These are phyloP conservation scores for Allomyces arbusculus DNA, from an alignment of 192 early-diverging fungal genomes.

Conservation along the genomic window DNA sequence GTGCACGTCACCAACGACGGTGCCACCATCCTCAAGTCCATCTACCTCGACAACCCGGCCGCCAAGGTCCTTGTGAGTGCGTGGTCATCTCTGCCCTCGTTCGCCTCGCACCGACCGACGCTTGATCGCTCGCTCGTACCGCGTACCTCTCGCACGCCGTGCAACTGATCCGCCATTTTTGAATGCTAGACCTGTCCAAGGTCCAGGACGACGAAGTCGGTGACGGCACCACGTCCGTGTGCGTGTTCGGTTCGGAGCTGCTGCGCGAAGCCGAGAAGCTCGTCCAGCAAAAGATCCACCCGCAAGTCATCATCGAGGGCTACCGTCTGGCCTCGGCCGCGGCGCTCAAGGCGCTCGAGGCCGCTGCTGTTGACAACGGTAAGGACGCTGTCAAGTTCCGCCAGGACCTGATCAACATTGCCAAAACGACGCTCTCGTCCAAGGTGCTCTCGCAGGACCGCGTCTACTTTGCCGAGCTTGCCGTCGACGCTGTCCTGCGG, in stretches of 20 bases:
- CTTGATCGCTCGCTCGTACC: too few species aligned
- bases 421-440: slow-evolving; percentile 85
- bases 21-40: slow-evolving; percentile 95
- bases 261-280: slow-evolving; percentile 82
- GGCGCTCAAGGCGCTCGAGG: slow-evolving; percentile 68
- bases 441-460: slow-evolving; percentile 93
- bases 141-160: too few species aligned
- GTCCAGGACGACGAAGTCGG: slow-evolving; percentile 99
- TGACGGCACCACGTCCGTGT: slow-evolving; percentile 98
- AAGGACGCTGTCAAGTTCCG: slow-evolving; percentile 49
- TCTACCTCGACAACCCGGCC: slow-evolving; percentile 92
- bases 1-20: slow-evolving; percentile 96
- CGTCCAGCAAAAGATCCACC: slow-evolving; percentile 85
- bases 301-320: slow-evolving; percentile 92
- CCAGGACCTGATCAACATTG: slow-evolving; percentile 88
- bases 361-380: slow-evolving; percentile 60
- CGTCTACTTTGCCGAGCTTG: slow-evolving; percentile 84
- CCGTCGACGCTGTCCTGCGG: slow-evolving; percentile 89
- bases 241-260: slow-evolving; percentile 88
- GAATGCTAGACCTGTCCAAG: slow-evolving; percentile 60
- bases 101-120: too few species aligned
- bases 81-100: background rate
- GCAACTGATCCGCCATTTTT: background rate
- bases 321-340: slow-evolving; percentile 69
- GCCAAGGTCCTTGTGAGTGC: slow-evolving; percentile 80